Conservation (phyloP, 2,329 filamentous ascomycete species). For the Didymella keratinophila region DNA sequence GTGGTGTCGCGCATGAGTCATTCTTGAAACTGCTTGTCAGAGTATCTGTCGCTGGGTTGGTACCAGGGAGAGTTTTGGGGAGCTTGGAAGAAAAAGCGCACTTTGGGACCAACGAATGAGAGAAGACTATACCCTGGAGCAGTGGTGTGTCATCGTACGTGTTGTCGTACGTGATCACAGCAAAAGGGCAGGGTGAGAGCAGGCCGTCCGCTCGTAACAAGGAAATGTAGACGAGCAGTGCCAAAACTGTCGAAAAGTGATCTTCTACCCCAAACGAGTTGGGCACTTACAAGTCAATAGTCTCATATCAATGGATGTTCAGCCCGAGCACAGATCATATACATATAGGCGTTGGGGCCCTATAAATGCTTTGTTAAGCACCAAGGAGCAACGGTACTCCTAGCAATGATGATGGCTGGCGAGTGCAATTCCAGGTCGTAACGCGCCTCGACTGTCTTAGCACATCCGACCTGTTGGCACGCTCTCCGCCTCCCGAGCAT, state of each 20-base stretch:
- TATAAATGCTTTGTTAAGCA: conserved; percentile 31
- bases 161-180: conserved; percentile 4
- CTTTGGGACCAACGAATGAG: neutral
- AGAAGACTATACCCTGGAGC: neutral
- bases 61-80: neutral
- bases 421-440: conserved; percentile 14
- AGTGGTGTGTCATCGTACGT: conserved; percentile 13
- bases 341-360: conserved; percentile 23
- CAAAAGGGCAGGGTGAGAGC: neutral
- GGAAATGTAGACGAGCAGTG: conserved; percentile 9
- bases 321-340: conserved; percentile 14
- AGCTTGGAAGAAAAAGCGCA: neutral
- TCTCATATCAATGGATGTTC: conserved; percentile 2
- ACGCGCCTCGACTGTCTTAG: conserved; percentile 14
- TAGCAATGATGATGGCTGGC: conserved; percentile 12
- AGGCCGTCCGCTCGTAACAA: neutral
- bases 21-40: conserved; percentile 5
- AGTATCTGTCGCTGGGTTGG: conserved; percentile 1
- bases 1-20: conserved; percentile 1
- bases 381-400: conserved; percentile 28
- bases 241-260: neutral
- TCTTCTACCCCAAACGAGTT: conserved; percentile 8
- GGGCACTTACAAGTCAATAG: conserved; percentile 15
- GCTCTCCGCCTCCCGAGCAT: conserved; percentile 17
- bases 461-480: conserved; percentile 19